Base-by-base conservation (phyloP, 805 yeast genomes). In the Cyberlindnera mycetangii region DNA sequence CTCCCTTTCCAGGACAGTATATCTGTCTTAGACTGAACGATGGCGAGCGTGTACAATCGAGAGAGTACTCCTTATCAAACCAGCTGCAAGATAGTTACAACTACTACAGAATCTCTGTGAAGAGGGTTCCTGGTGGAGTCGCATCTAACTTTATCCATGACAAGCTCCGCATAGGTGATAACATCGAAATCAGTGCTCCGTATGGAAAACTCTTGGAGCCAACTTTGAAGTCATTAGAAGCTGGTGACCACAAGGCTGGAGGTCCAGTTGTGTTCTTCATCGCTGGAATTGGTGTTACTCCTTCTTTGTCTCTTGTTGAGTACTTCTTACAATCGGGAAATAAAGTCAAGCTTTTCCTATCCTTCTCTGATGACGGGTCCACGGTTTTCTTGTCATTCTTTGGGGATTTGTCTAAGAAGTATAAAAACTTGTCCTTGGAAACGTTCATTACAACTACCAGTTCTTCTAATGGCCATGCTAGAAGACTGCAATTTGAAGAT, bases 231-330 rank as follows among this genome's bases (percentile, higher is more conserved):
- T 41, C 57, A 37, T 37, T 50, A n/a, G 36, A 56, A 37, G 50
- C 62, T 14, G 27, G 34, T 3, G 60, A 58, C 17, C 20, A 27
- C 1, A 32, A 33, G 7, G 24, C 28, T 11, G 44, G 43, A 4
- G 35, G 32, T 25, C 68, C 70, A 20, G 56, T 69, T 17, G 67
- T 73, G 2, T 59, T 81, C 22, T 63, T 80, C 43, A 70, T 78
- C 17, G 85, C 81, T 37, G 89, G 89, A 42, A 78, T 80, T 44
- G 89, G 88, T 49, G 76, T 79, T 40, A 83, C 89, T 6, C 89
- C 89, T 27, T 45, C 79, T 25, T 53, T 83, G 27, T 68, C 86
- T 7, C 73, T 81, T 57, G 57, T 72, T 16, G 77, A 77, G 54
- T 55, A 39, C 39, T 56, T 50, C 46, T 30, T 55, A 9, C 14